Percentiles rank a stretch among this genome's conserved stretches.
phyloP scores from a whole-genome alignment of 179 eudicot species.

The Heliamphora pulchella region DNA sequence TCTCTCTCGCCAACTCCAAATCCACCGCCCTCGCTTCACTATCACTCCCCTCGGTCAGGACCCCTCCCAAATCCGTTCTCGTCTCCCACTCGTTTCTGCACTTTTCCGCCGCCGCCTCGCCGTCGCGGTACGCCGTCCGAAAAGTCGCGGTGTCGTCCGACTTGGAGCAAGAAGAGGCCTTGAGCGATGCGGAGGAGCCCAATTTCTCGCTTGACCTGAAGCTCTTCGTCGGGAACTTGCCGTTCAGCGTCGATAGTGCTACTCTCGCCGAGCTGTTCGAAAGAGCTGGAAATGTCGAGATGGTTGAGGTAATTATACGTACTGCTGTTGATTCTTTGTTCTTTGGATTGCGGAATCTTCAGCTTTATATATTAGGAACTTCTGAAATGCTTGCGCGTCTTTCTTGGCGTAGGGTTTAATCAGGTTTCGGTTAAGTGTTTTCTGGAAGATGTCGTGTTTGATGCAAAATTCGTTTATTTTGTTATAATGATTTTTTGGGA shows the following conservation, averaged over 20 bases:
- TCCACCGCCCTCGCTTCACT: slow-evolving; percentile 1
- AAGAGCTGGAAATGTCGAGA: slow-evolving; percentile 70
- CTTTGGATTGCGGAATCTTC: neutral
- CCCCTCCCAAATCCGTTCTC: slow-evolving; percentile 13
- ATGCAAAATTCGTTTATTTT: neutral
- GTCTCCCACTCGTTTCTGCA: neutral
- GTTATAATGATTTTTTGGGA: no score
- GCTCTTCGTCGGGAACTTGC: slow-evolving; percentile 83
- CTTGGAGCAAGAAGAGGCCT: slow-evolving; percentile 38
- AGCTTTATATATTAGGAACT: neutral
- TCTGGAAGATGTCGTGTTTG: neutral
- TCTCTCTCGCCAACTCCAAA: slow-evolving; percentile 15
- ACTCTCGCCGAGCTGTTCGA: slow-evolving; percentile 65
- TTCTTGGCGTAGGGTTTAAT: neutral
- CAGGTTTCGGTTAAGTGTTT: neutral
- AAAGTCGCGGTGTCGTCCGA: slow-evolving; percentile 48
- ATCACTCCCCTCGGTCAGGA: slow-evolving; percentile 18
- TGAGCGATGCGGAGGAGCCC: slow-evolving; percentile 22
- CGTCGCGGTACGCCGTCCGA: slow-evolving; percentile 10
- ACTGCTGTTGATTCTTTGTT: neutral
- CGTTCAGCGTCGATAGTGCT: slow-evolving; percentile 72
- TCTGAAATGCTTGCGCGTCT: no score
- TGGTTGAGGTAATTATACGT: slow-evolving; percentile 67
- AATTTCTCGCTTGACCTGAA: slow-evolving; percentile 62
- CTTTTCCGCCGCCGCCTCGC: neutral